Base-by-base conservation (phyloP, 495 filamentous ascomycete species). In the Physcia stellaris region DNA sequence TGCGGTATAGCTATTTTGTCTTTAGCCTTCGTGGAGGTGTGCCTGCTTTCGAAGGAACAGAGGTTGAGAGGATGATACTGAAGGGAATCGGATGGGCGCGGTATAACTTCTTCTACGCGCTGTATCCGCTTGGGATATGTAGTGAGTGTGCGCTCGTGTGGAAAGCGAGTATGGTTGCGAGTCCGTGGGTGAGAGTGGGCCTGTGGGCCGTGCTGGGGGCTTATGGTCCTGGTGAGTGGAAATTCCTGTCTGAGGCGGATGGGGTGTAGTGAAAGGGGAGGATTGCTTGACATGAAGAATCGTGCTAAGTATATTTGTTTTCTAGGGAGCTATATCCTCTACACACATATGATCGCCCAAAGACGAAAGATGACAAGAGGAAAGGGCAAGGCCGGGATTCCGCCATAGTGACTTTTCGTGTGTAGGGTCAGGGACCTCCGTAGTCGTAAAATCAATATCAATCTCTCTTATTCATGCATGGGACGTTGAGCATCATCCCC, bases 301-400 rank as follows among this genome's bases (percentile, higher is more conserved):
- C 11, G 19, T 32, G 33, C 37, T 42, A 38, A 45, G 18, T 2
- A 9, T 3, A 26, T 4, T 21, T 18, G 33, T 48, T 54, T 43
- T 47, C 7, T 49, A 90, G 87, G 86, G 16, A 79, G 82, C 17
- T 88, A 86, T 48, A 72, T 92, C 37, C 67, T 96, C 40, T 96
- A 86, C 53, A 82, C 81, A 17, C 81, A 96, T 60, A 96, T 98
- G 90, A 81, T 96, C 59, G 61, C 66, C 32, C 92, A 96, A 68
- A 66, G 88, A 44, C 66, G 75, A 36, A 92, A 81, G 73, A 70
- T 79, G 42, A 69, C 80, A 63, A 67, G 65, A 48, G 69, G 67
- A 30, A 70, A 77, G 50, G 51, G 41, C 30, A n/a, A n/a, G n/a
- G n/a, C n/a, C n/a, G n/a, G n/a, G n/a, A n/a, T n/a, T n/a, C n/a